Percentiles rank a stretch among this genome's conserved stretches.
Conservation (phyloP, 495 filamentous ascomycete species). For the Neurospora discreta region DNA sequence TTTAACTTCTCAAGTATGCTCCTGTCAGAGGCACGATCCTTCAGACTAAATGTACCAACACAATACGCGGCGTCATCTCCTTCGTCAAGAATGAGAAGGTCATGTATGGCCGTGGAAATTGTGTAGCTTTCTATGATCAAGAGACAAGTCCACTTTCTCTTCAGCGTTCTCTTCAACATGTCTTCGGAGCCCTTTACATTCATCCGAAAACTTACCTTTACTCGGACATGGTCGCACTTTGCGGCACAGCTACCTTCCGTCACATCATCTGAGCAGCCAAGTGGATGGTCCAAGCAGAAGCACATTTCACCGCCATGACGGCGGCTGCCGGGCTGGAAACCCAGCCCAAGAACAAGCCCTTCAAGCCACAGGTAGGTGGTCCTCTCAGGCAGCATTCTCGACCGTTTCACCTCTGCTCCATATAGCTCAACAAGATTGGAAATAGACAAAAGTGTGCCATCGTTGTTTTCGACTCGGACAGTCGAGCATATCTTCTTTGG, state of each 20-base stretch:
- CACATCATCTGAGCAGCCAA: neutral
- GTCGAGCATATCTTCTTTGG: too few relatives aligned
- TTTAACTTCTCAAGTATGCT: neutral
- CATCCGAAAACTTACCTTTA: neutral
- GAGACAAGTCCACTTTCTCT: neutral
- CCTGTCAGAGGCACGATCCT: too few relatives aligned
- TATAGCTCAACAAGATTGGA: fast-evolving
- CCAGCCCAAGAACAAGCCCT: neutral
- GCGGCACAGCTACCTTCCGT: neutral
- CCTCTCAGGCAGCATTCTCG: neutral
- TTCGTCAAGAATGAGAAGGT: neutral
- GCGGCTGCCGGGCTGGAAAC: neutral
- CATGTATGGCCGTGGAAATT: too few relatives aligned
- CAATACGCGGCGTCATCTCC: neutral
- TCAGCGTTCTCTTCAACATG: fast-evolving
- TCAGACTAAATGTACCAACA: neutral
- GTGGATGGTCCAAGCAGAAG: neutral
- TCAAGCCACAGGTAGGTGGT: neutral
- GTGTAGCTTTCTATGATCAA: too few relatives aligned
- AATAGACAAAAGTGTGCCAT: neutral
- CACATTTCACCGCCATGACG: fast-evolving
- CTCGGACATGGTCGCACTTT: too few relatives aligned
- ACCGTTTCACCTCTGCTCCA: neutral
- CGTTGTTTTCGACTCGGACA: neutral
- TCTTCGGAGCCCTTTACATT: neutral